phyloP scores from a whole-genome alignment of 2,329 filamentous ascomycete species.

The Hortaea werneckii region DNA sequence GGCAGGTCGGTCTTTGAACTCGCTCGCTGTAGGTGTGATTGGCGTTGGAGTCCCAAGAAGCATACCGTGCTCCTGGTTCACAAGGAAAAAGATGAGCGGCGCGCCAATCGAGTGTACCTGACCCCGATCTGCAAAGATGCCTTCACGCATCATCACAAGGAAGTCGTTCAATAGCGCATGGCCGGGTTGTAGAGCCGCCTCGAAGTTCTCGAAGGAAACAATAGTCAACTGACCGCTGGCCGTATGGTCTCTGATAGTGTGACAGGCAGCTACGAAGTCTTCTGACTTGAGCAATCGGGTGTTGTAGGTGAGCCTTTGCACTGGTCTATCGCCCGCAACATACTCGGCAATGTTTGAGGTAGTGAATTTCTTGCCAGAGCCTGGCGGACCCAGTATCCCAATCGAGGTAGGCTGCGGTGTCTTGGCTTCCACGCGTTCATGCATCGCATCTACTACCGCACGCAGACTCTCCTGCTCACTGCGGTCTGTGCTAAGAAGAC shows the following conservation, averaged over 20 bases:
- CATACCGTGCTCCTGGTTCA: conserved; percentile 19
- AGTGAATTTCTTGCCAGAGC: conserved; percentile 26
- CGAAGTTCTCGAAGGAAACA: conserved; percentile 24
- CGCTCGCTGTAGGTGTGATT: conserved; percentile 12
- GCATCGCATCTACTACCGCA: conserved; percentile 19
- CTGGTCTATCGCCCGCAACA: conserved; percentile 9
- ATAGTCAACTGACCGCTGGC: conserved; percentile 18
- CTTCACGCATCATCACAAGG: conserved; percentile 21
- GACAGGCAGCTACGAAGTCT: conserved; percentile 20
- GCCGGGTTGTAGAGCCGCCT: conserved; percentile 17
- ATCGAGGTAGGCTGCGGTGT: conserved; percentile 20
- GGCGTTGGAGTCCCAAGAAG: conserved; percentile 18
- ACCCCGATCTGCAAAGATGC: conserved; percentile 20
- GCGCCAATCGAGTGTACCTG: conserved; percentile 18
- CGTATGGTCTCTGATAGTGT: conserved; percentile 21
- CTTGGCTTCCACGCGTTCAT: conserved; percentile 18
- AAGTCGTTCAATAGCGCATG: conserved; percentile 20
- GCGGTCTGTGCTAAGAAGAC: conserved; percentile 21
- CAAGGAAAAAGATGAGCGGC: conserved; percentile 23
- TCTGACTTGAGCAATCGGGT: conserved; percentile 18
- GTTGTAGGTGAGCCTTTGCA: conserved; percentile 20
- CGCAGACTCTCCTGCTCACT: conserved; percentile 23
- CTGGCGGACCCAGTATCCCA: conserved; percentile 20
- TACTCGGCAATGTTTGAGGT: conserved; percentile 20
- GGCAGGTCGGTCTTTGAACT: conserved; percentile 10